A percentile compares a stretch with the other conserved stretches of the same genome.
These are phyloP conservation scores for Rhodocollybia butyracea DNA, from an alignment of 768 basidiomycete species.

Conservation along the genomic window DNA sequence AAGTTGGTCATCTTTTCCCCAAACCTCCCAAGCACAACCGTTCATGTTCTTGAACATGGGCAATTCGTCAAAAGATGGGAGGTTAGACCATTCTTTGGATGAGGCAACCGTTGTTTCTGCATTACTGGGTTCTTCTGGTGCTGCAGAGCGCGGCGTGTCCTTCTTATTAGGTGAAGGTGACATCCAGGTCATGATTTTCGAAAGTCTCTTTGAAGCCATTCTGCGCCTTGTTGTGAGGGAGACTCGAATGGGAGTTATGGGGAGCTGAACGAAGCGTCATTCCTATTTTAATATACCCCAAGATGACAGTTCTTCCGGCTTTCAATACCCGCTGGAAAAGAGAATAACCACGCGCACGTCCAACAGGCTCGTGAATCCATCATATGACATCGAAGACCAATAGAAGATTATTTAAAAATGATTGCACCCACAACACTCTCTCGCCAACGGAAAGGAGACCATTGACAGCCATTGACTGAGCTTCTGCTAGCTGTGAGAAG, in stretches of 20 bases:
- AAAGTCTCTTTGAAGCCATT: constrained; percentile 7
- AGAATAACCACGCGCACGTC: background rate
- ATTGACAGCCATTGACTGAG: too few relatives aligned
- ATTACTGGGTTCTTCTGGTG: too few relatives aligned
- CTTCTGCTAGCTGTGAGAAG: too few relatives aligned
- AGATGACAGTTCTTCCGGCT: background rate
- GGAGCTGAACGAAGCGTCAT: background rate
- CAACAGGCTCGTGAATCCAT: background rate
- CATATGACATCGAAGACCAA: background rate
- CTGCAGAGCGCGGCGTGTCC: background rate
- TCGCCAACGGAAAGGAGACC: too few relatives aligned
- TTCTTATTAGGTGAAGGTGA: background rate
- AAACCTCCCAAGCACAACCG: constrained; percentile 69
- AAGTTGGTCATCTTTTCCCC: constrained; percentile 63
- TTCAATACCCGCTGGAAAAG: background rate
- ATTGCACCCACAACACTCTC: too few relatives aligned
- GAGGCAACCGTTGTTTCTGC: background rate
- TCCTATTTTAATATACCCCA: background rate
- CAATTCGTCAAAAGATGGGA: constrained; percentile 27
- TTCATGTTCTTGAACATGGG: constrained; percentile 35
- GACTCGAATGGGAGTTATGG: background rate
- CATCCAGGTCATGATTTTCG: constrained; percentile 1
- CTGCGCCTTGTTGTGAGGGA: too few relatives aligned
- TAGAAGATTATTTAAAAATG: too few relatives aligned
- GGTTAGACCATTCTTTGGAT: background rate